phyloP scores from a whole-genome alignment of 345 rosid species.

The Punica granatum region DNA sequence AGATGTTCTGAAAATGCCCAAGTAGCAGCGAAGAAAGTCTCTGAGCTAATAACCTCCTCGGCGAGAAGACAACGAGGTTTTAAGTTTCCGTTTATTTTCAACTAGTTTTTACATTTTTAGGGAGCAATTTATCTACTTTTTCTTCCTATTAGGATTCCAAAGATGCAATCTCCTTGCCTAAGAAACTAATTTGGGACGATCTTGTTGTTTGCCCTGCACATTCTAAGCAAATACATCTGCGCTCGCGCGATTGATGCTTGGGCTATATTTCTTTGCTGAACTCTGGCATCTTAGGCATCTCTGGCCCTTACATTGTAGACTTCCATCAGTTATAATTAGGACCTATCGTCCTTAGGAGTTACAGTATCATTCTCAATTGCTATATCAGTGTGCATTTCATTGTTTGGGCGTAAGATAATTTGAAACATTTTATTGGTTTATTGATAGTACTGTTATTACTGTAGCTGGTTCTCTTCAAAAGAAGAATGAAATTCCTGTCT shows the following conservation, averaged over 20 bases:
- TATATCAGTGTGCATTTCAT: too few relatives aligned
- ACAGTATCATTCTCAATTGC: neutral
- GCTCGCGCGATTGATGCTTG: too few relatives aligned
- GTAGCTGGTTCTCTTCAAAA: slow-evolving; percentile 27
- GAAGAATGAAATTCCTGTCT: slow-evolving; percentile 30
- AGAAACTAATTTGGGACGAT: too few relatives aligned
- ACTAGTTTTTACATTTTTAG: neutral
- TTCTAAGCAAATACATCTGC: too few relatives aligned
- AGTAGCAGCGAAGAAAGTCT: slow-evolving; percentile 36
- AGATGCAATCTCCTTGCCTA: neutral
- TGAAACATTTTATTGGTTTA: neutral
- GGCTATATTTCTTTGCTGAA: too few relatives aligned
- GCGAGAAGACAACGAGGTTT: slow-evolving; percentile 47
- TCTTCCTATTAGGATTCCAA: neutral
- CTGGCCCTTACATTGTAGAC: too few relatives aligned
- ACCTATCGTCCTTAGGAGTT: neutral
- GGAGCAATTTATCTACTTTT: neutral
- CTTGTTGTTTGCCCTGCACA: too few relatives aligned
- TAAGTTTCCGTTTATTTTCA: slow-evolving; percentile 12
- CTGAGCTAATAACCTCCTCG: slow-evolving; percentile 61
- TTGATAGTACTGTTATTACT: slow-evolving; percentile 6
- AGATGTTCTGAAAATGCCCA: slow-evolving; percentile 41
- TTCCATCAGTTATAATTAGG: neutral
- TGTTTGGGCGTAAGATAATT: neutral
- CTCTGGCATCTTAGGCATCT: too few relatives aligned